phyloP scores from a whole-genome alignment of 1,284 basidiomycete genomes.

The Bondarzewia mesenterica region DNA sequence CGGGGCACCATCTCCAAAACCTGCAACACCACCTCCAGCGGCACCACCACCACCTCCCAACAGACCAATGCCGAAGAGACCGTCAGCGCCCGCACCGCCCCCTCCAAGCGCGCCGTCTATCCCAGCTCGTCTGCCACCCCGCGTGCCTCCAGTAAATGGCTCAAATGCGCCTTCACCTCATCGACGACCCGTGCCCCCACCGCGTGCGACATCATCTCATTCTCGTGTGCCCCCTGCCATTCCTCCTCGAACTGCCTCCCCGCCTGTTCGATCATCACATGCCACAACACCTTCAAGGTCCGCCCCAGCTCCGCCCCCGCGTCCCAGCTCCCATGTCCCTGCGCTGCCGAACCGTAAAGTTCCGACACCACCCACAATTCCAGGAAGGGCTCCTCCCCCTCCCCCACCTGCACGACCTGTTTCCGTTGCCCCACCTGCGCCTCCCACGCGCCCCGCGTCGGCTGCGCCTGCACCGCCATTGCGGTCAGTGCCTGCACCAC shows the following conservation, averaged over 20 bases:
- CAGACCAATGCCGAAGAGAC: too few relatives aligned
- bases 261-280: slow-evolving; percentile 24
- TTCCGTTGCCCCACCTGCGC: slow-evolving; percentile 26
- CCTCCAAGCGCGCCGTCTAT: too few relatives aligned
- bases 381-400: slow-evolving; percentile 16
- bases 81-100: too few relatives aligned
- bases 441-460: slow-evolving; percentile 20
- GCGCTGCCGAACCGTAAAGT: slow-evolving; percentile 27
- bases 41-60: background rate
- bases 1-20: slow-evolving; percentile 25
- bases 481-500: slow-evolving; percentile 17
- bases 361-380: slow-evolving; percentile 17
- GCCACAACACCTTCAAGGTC: slow-evolving; percentile 21
- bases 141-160: slow-evolving; percentile 18
- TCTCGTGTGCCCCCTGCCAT: slow-evolving; percentile 21
- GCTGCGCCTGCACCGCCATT: slow-evolving; percentile 21
- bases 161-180: slow-evolving; percentile 23
- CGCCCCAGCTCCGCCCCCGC: slow-evolving; percentile 14
- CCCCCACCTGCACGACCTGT: slow-evolving; percentile 18
- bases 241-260: slow-evolving; percentile 15
- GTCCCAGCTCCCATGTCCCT: slow-evolving; percentile 16
- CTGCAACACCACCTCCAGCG: slow-evolving; percentile 15
- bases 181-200: slow-evolving; percentile 22
- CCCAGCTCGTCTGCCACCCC: background rate
- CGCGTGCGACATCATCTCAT: slow-evolving; percentile 19